A percentile compares a stretch with the other conserved stretches of the same genome.
Conservation (phyloP, 257 asterid genomes). For the Petrea volubilis region DNA sequence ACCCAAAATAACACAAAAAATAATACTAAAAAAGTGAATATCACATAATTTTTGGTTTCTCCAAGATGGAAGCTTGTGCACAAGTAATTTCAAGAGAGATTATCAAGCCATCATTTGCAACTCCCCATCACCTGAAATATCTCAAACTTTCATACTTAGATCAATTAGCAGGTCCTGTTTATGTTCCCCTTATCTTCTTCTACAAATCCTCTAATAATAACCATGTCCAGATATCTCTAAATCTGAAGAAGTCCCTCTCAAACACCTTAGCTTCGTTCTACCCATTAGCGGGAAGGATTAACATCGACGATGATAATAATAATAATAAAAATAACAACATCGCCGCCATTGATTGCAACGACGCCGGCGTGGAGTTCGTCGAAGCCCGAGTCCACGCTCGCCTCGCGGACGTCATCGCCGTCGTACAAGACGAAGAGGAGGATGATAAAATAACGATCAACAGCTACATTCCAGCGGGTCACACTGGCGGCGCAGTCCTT, state of each 20-base stretch:
- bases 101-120: conserved; percentile 47
- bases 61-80: neutral
- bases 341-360: conserved; percentile 30
- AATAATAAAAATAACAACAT: too few relatives aligned
- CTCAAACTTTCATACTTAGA: conserved; percentile 36
- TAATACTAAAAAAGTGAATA: too few relatives aligned
- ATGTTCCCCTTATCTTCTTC: conserved; percentile 39
- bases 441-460: too few relatives aligned
- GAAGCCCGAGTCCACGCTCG: conserved; percentile 21
- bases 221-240: too few relatives aligned
- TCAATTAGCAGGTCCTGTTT: conserved; percentile 34
- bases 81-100: conserved; percentile 28
- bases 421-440: too few relatives aligned
- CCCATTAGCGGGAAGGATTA: conserved; percentile 41
- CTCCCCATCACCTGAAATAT: conserved; percentile 34
- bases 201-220: conserved; percentile 28
- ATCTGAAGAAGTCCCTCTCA: conserved; percentile 32
- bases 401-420: conserved; percentile 11
- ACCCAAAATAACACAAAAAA: too few relatives aligned
- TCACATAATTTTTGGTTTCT: too few relatives aligned
- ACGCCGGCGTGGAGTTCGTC: conserved; percentile 30
- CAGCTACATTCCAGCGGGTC: too few relatives aligned
- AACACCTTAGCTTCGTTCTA: conserved; percentile 28
- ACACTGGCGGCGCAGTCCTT: neutral
- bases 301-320: too few relatives aligned